Evolutionary conservation across 495 filamentous ascomycete genomes (phyloP), one percentile per base, ranked within the genome.

Genomic region (Trichoderma erinaceum): DNA sequence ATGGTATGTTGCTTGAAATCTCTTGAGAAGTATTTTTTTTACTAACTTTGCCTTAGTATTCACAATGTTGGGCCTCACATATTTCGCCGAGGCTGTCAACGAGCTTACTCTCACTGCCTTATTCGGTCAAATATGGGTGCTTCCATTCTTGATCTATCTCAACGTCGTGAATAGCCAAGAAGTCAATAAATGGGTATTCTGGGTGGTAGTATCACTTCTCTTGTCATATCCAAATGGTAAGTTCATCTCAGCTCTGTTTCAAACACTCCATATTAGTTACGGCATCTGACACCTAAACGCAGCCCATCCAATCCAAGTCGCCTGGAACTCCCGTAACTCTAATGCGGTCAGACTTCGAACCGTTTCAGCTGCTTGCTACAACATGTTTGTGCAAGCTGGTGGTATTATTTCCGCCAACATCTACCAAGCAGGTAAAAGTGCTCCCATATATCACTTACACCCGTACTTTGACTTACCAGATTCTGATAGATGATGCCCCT

Each of bases 311-410:
- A 84, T 89, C 64, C 68, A 88, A n/a, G 86, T 88, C 6, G 83
- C 81, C 25, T 86, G 86, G 79, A 86, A 82, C 29, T 84, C 86
- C 5, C 76, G 82, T 46, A 89, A 89, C 76, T 81, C 83, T 23
- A 86, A 86, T 25, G 81, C 83, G 0, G 87, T 89, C 23, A 77
- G 85, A 0, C 88, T 86, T 4, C 73, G 87, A 11, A 84, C 87
- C 18, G 85, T 89, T 15, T 83, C 83, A 1, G 83, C 82, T 0
- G 80, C 80, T 2, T 44, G 81, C 10, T 84, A 84, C 71, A 84
- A 83, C 68, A 78, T 79, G 74, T 75, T 78, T 63, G 77, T 80
- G 10, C 81, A 83, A 68, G 69, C 75, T 4, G 81, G 82, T 6
- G 82, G 79, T 58, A 83, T 86, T 41, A 80, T 84, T 67, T 75